Conservation (phyloP, 129 eudicot genomes). For the Artemisia tridentata region DNA sequence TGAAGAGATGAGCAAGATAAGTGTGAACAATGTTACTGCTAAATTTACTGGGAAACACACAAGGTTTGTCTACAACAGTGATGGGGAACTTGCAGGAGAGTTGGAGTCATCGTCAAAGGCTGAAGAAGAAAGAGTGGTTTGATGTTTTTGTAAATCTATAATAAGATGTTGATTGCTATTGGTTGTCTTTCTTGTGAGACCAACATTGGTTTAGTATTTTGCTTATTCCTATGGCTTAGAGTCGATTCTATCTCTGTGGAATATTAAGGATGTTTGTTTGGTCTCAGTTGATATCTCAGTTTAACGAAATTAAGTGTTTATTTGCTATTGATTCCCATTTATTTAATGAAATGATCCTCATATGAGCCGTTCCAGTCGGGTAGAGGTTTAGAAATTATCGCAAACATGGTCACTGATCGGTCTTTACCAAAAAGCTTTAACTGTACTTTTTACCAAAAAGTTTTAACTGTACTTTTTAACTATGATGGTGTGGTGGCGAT, state of each 20-base stretch:
- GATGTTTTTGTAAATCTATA: neutral
- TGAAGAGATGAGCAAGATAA: conserved; percentile 66
- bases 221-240: conserved; percentile 10
- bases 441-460: too few species aligned
- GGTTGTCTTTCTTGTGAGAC: conserved; percentile 44
- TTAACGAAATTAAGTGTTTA: neutral
- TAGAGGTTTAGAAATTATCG: too few species aligned
- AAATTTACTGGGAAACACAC: conserved; percentile 60
- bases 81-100: conserved; percentile 63
- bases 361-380: too few species aligned
- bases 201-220: conserved; percentile 3
- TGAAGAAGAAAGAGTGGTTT: conserved; percentile 22
- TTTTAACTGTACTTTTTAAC: too few species aligned
- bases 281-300: neutral
- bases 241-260: neutral
- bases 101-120: conserved; percentile 26
- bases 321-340: neutral
- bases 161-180: conserved; percentile 21
- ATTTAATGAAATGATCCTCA: too few species aligned
- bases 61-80: conserved; percentile 75
- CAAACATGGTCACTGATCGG: too few species aligned
- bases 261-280: neutral
- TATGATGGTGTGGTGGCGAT: too few species aligned
- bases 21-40: conserved; percentile 22
- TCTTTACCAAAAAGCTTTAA: too few species aligned